Conservation (phyloP, 192 early-diverging fungal genomes). For the Phlyctochytrium arcticum region DNA sequence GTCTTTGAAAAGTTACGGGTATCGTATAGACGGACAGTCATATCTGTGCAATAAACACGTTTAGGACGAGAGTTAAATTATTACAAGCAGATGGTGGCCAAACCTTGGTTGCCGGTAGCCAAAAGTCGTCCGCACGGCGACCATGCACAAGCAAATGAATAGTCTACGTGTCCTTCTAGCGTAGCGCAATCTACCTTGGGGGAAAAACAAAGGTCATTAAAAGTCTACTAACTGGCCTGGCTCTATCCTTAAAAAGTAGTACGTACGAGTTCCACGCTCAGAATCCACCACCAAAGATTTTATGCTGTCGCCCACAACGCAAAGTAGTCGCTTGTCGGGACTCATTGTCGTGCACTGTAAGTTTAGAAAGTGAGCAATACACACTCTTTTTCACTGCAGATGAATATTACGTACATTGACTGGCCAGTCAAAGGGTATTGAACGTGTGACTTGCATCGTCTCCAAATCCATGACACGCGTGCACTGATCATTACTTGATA, state of each 20-base stretch:
- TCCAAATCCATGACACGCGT: constrained; percentile 47
- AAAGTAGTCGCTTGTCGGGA: constrained; percentile 52
- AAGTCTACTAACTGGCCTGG: no score
- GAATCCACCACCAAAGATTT: constrained; percentile 45
- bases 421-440: constrained; percentile 47
- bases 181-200: constrained; percentile 2
- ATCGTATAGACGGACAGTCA: constrained; percentile 60
- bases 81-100: constrained; percentile 2
- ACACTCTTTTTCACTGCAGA: constrained; percentile 50
- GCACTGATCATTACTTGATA: constrained; percentile 56
- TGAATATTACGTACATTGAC: constrained; percentile 46
- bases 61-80: neutral
- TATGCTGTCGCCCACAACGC: constrained; percentile 50
- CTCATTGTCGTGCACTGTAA: constrained; percentile 54
- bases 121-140: constrained; percentile 49
- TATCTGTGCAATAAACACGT: constrained; percentile 21
- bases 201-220: neutral
- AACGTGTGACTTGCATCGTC: constrained; percentile 25
- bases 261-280: constrained; percentile 43
- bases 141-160: constrained; percentile 67
- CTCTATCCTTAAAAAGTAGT: no score
- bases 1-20: constrained; percentile 50
- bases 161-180: constrained; percentile 61
- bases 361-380: no score
- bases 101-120: constrained; percentile 67